Conservation (phyloP, 1,284 basidiomycete genomes). For the Pyrrhoderma noxium region DNA sequence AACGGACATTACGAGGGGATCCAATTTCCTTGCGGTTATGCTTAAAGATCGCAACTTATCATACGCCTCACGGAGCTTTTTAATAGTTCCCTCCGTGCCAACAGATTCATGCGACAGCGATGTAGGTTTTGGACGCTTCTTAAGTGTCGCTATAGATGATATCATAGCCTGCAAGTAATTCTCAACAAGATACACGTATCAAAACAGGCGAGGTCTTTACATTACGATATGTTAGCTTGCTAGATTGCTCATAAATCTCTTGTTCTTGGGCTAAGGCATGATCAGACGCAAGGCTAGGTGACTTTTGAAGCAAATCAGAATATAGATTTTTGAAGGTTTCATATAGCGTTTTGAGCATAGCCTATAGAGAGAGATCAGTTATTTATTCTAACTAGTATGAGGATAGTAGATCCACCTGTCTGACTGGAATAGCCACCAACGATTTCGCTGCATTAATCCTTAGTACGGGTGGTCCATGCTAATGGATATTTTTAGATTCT, state of each 20-base stretch:
- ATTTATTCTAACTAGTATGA: neutral
- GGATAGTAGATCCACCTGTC: conserved; percentile 45
- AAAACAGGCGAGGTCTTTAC: conserved; percentile 32
- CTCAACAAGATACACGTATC: conserved; percentile 10
- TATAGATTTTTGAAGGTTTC: conserved; percentile 67
- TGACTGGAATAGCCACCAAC: conserved; percentile 56
- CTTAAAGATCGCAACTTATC: conserved; percentile 50
- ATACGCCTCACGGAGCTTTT: conserved; percentile 48
- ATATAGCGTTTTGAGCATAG: conserved; percentile 64
- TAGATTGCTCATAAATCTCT: conserved; percentile 64
- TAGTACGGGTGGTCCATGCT: conserved; percentile 63
- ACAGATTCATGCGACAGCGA: conserved; percentile 63
- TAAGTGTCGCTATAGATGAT: conserved; percentile 62
- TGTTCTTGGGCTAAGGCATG: conserved; percentile 75
- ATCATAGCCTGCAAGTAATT: conserved; percentile 54
- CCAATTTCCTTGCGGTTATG: conserved; percentile 50
- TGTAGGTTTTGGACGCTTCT: conserved; percentile 61
- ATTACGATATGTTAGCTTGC: conserved; percentile 73
- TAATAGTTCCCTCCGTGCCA: conserved; percentile 69
- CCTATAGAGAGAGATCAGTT: conserved; percentile 36
- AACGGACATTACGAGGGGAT: conserved; percentile 49
- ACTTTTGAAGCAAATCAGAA: conserved; percentile 38
- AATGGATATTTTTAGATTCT: neutral
- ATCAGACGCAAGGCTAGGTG: conserved; percentile 57
- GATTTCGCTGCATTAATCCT: conserved; percentile 56